phyloP scores from a whole-genome alignment of 73 alveolate genomes.

The Effrenium voratum region DNA sequence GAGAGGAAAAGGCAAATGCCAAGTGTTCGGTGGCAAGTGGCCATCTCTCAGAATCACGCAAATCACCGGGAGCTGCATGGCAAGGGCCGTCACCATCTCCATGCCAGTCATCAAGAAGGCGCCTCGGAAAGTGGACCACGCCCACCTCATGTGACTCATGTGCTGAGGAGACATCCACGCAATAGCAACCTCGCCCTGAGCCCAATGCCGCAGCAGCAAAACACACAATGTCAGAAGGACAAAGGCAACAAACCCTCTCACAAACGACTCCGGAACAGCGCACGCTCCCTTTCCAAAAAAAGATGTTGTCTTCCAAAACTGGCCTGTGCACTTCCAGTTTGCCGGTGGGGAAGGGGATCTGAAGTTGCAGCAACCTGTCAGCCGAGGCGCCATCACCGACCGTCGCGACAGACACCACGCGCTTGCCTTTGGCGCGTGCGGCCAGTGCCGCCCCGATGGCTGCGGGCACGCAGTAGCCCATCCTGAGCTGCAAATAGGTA shows the following conservation, averaged over 20 bases:
- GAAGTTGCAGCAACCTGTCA: no score
- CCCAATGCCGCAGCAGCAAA: no score
- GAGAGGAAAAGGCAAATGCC: background rate
- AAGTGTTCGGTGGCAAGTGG: background rate
- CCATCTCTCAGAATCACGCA: conserved; percentile 64
- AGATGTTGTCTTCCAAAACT: no score
- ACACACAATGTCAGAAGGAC: no score
- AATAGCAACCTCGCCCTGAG: background rate
- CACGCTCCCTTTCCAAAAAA: no score
- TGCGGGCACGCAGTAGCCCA: conserved; percentile 77
- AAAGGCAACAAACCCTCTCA: no score
- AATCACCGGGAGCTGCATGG: conserved; percentile 64
- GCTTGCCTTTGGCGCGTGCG: background rate
- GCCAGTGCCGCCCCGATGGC: conserved; percentile 84
- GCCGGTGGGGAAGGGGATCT: no score
- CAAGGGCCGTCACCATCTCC: conserved; percentile 37
- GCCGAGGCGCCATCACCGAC: conserved; percentile 58
- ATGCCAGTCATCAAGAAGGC: conserved; percentile 83
- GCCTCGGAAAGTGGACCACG: no score
- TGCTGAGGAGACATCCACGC: background rate
- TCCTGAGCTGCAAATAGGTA: no score
- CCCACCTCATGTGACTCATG: no score
- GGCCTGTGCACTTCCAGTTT: no score
- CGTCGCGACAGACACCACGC: conserved; percentile 49
- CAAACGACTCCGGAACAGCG: no score